These are phyloP conservation scores for Kodamaea fukazawae DNA, from an alignment of 805 yeast species.

Conservation along the genomic window DNA sequence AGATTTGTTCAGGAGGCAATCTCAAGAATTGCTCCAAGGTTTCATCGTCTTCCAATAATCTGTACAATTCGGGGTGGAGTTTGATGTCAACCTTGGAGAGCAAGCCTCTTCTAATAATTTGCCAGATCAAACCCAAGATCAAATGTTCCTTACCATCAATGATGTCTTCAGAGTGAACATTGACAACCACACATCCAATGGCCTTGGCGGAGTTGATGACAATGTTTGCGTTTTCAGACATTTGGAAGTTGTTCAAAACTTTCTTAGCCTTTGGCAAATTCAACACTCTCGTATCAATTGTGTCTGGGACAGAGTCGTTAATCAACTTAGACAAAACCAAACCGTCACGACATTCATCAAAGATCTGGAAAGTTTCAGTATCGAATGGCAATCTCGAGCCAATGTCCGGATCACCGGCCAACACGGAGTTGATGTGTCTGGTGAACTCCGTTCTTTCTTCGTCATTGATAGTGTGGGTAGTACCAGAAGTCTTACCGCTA, in stretches of 20 bases:
- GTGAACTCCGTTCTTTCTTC: constrained; percentile 97
- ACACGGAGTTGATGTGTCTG: constrained; percentile 88
- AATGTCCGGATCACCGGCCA: constrained; percentile 83
- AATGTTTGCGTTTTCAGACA: constrained; percentile 95
- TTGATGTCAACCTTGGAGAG: constrained; percentile 94
- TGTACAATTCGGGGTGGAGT: constrained; percentile 92
- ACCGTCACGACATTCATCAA: constrained; percentile 96
- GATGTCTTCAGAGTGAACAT: constrained; percentile 94
- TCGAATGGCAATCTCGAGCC: constrained; percentile 88
- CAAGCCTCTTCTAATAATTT: constrained; percentile 93
- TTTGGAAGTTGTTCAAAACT: constrained; percentile 85
- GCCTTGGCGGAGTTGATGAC: constrained; percentile 98
- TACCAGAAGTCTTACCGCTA: constrained; percentile 83
- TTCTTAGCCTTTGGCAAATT: constrained; percentile 77
- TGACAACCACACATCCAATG: constrained; percentile 96
- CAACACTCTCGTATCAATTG: constrained; percentile 95
- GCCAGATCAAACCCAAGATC: constrained; percentile 92
- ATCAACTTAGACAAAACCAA: constrained; percentile 87
- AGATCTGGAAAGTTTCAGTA: constrained; percentile 89
- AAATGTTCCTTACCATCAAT: constrained; percentile 93
- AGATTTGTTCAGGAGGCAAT: constrained; percentile 95
- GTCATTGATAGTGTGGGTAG: constrained; percentile 94
- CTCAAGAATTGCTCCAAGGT: constrained; percentile 95
- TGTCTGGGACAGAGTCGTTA: constrained; percentile 97
- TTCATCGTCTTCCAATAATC: constrained; percentile 93